A percentile compares a stretch with the other conserved stretches of the same genome.
These are phyloP conservation scores for Pelargonium myrrhifolium DNA, from an alignment of 441 rosid genomes.

Conservation along the genomic window DNA sequence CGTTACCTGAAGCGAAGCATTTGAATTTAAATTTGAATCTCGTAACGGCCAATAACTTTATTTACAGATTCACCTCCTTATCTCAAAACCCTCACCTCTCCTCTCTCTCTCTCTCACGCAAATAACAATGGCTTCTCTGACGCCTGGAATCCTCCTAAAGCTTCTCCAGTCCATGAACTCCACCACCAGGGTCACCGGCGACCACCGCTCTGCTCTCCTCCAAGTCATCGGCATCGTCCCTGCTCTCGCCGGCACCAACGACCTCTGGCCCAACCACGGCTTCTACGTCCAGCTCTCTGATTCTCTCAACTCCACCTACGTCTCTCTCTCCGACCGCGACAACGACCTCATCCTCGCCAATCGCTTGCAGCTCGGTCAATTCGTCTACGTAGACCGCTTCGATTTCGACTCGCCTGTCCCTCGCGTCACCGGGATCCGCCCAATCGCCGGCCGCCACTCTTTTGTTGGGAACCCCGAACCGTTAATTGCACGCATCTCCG, in stretches of 20 bases:
- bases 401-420: conserved; percentile 73
- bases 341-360: conserved; percentile 78
- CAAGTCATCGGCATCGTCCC: conserved; percentile 89
- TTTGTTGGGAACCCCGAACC: conserved; percentile 73
- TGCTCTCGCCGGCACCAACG: conserved; percentile 64
- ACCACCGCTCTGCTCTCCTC: conserved; percentile 77
- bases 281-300: conserved; percentile 89
- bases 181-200: conserved; percentile 65
- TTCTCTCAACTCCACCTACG: conserved; percentile 86
- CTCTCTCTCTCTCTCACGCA: conserved; percentile 3
- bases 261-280: conserved; percentile 85
- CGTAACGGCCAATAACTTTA: neutral
- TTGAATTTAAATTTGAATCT: neutral
- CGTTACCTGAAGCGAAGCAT: too few relatives aligned
- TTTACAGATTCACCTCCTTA: neutral
- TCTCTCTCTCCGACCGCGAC: conserved; percentile 82
- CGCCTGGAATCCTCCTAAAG: conserved; percentile 77
- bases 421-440: conserved; percentile 66
- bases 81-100: neutral
- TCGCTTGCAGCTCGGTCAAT: conserved; percentile 92
- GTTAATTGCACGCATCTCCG: conserved; percentile 57
- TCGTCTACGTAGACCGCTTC: conserved; percentile 73
- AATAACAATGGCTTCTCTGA: conserved; percentile 55
- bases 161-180: conserved; percentile 87
- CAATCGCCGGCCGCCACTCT: conserved; percentile 74